These are phyloP conservation scores for Prunus campanulata DNA, from an alignment of 306 rosid genomes.

Conservation along the genomic window DNA sequence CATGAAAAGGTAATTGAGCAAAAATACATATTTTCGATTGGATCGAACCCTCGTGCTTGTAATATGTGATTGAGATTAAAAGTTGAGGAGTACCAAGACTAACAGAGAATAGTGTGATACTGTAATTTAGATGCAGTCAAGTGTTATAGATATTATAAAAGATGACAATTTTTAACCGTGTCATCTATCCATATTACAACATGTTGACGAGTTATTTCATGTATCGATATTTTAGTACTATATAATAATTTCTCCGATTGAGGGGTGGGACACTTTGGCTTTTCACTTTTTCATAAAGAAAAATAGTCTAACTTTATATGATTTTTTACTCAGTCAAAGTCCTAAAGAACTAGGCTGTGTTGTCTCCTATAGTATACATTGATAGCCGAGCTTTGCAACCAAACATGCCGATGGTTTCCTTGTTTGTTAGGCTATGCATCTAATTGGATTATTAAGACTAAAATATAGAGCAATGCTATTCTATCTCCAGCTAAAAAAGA, in stretches of 20 bases:
- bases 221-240: no score
- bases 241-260: no score
- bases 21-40: background rate
- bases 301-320: background rate
- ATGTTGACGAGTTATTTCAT: no score
- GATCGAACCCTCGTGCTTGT: background rate
- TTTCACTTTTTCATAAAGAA: background rate
- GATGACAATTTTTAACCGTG: no score
- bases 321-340: background rate
- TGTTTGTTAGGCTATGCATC: conserved; percentile 18
- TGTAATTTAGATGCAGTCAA: no score
- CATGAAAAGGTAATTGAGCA: background rate
- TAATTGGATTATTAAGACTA: conserved; percentile 14
- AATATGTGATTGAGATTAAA: no score
- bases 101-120: no score
- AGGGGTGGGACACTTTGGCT: background rate
- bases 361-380: background rate
- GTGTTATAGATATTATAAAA: no score
- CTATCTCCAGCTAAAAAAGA: conserved; percentile 29
- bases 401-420: conserved; percentile 25
- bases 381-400: conserved; percentile 27
- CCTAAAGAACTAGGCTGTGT: background rate
- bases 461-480: conserved; percentile 10
- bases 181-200: no score
- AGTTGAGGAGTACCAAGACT: no score